Base-by-base conservation (phyloP, 495 filamentous ascomycete genomes). In the Aspergillus sparsus region DNA sequence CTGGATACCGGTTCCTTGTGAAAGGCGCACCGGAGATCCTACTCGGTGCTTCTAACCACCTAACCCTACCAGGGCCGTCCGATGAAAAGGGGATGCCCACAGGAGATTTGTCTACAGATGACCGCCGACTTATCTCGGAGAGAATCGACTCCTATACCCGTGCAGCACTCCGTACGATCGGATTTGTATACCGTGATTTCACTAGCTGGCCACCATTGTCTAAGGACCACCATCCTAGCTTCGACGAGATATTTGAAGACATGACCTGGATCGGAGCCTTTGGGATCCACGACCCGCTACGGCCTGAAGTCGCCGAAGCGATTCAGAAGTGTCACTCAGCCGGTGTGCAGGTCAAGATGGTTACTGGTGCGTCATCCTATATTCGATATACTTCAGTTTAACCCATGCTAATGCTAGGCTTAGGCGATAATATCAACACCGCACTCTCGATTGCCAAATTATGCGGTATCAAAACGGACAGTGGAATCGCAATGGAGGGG, bases 311-410 rank as follows among this genome's bases (percentile, higher is more conserved):
- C 16, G 79, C 83, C 10, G 80, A 88, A 36, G 91, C 91, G 32
- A 91, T 96, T 39, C 75, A 75, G 54, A 80, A 81, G 62, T 93
- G 90, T 66, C 85, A 90, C 62, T 79, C 79, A 32, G 91, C 91
- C 7, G 91, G 91, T 59, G 90, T 95, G 8, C 77, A 89, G 54
- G 89, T 94, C 52, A 89, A 92, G 64, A 96, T 95, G 91, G 91
- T 96, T 49, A 96, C 91, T 9, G 77, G 91, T 18, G 16, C 44
- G 15, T 5, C 18, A 11, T n/a, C 42, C 42, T 16, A 5, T 46
- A 16, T 16, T 46, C 15, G 42, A 46, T 46, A 16, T 13, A 16
- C 18, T 46, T 46, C n/a, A 1, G 18, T 15, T 46, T 3, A 27
- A 16, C 10, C 42, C 18, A 16, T 21, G 9, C 16, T 21, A 47